Evolutionary conservation across 352 stramenopile genomes (phyloP).

Genomic region (Thalassiosira livingstoniorum): DNA sequence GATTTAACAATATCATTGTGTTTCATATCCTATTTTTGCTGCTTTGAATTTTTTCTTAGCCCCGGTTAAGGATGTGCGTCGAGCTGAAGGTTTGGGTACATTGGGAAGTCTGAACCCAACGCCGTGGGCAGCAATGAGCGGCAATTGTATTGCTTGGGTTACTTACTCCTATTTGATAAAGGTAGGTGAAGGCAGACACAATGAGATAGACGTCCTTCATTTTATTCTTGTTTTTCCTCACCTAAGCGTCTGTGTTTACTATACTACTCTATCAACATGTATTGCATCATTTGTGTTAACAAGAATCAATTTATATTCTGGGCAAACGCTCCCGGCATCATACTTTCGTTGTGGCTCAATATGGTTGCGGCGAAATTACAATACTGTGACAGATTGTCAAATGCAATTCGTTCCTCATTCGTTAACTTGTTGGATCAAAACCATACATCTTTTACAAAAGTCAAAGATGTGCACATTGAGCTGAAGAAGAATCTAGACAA

Average conservation of each 20-base stretch:
- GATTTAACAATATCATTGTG: background rate
- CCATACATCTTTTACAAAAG: conserved; percentile 35
- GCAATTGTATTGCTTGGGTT: conserved; percentile 79
- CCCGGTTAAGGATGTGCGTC: conserved; percentile 48
- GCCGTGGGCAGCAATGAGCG: conserved; percentile 77
- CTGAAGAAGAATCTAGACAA: conserved; percentile 15
- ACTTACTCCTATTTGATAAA: conserved; percentile 63
- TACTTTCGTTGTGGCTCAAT: conserved; percentile 77
- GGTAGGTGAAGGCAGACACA: conserved; percentile 5
- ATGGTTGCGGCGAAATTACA: conserved; percentile 69
- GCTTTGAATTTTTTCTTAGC: conserved; percentile 21
- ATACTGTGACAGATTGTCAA: conserved; percentile 56
- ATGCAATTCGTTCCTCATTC: conserved; percentile 37
- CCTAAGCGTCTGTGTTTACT: background rate
- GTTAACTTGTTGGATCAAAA: conserved; percentile 47
- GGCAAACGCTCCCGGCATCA: conserved; percentile 64
- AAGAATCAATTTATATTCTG: conserved; percentile 76
- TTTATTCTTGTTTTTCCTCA: background rate
- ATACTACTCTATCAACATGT: background rate
- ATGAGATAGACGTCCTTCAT: background rate
- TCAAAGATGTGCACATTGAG: background rate
- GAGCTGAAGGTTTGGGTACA: conserved; percentile 48
- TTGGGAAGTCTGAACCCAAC: conserved; percentile 75
- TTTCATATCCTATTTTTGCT: background rate
- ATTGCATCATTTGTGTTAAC: conserved; percentile 23